Evolutionary conservation across 2,329 filamentous ascomycete genomes (phyloP), one percentile per base, ranked within the genome.

Genomic region (Simplicillium sp.): DNA sequence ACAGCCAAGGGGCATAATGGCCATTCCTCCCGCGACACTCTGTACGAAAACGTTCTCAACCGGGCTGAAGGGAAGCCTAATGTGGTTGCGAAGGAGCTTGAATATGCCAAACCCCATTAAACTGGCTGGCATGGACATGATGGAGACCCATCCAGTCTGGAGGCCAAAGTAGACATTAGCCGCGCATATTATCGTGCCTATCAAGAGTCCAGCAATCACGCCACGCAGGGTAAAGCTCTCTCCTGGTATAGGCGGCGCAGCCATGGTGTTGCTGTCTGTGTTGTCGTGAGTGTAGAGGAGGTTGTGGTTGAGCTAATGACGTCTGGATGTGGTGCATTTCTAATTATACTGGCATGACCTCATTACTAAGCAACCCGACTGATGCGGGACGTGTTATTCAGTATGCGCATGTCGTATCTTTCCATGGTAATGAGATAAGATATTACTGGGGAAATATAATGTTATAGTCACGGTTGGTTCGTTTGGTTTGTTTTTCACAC

Each of bases 131-230:
- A 98, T 96, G 13, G 87, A 86, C 92, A 98, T 97, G 50, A 87
- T 86, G 54, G 82, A 77, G 34, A 77, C 68, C 70, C 70, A 75
- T 47, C 70, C 68, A 20, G 87, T 94, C 65, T 97, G 92, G 28
- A 98, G 70, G n/a, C 92, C 92, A 59, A 98, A 98, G 62, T 97
- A 98, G 70, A 94, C 96, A 58, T 98, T 98, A 39, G 87, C 94
- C 59, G 95, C 95, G 57, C 86, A 92, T 54, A 97, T 95, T 41
- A 97, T 70, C 4, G 92, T 77, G 33, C 92, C 92, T 47, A 98
- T 92, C 3, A 77, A 67, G 6, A 94, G 70, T 13, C 92, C 92
- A 20, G 86, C 87, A 5, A 79, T 57, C 32, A 97, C 72, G 38
- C 87, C 87, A 42, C 92, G 82, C 18, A 82, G 43, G 1, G 92